phyloP scores from a whole-genome alignment of 2,329 filamentous ascomycete genomes.

The Diaporthe sp. region DNA sequence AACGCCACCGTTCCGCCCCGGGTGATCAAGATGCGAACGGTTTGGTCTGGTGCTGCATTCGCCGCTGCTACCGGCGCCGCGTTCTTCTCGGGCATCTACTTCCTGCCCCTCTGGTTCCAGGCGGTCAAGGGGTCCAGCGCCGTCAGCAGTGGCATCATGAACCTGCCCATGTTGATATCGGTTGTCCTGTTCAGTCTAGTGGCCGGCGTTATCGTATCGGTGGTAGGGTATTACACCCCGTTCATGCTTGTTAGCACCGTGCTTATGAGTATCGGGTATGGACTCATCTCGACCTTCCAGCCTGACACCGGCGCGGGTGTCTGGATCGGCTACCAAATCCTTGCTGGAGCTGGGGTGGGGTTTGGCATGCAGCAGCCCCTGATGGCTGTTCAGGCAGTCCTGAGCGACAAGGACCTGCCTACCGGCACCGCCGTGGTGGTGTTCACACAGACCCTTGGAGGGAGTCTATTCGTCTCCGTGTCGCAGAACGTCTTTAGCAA shows the following conservation, averaged over 20 bases:
- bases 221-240: constrained; percentile 57
- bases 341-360: constrained; percentile 58
- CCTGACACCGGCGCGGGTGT: constrained; percentile 49
- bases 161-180: constrained; percentile 53
- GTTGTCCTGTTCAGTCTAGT: constrained; percentile 51
- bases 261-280: constrained; percentile 51
- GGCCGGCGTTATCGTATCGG: constrained; percentile 50
- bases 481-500: constrained; percentile 61
- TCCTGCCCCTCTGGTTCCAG: constrained; percentile 57
- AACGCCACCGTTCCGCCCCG: constrained; percentile 58
- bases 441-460: constrained; percentile 54
- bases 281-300: constrained; percentile 56
- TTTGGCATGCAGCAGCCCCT: constrained; percentile 58
- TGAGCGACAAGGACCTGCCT: constrained; percentile 57
- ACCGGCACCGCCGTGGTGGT: constrained; percentile 58
- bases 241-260: constrained; percentile 54
- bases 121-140: constrained; percentile 55
- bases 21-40: constrained; percentile 55
- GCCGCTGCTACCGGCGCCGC: constrained; percentile 52
- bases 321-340: constrained; percentile 60
- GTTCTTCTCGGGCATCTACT: constrained; percentile 49
- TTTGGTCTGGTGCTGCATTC: constrained; percentile 50
- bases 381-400: constrained; percentile 59
- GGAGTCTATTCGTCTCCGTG: constrained; percentile 58
- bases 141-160: constrained; percentile 54